These are phyloP conservation scores for Myotisia sp. DNA, from an alignment of 2,329 filamentous ascomycete species.

Conservation along the genomic window DNA sequence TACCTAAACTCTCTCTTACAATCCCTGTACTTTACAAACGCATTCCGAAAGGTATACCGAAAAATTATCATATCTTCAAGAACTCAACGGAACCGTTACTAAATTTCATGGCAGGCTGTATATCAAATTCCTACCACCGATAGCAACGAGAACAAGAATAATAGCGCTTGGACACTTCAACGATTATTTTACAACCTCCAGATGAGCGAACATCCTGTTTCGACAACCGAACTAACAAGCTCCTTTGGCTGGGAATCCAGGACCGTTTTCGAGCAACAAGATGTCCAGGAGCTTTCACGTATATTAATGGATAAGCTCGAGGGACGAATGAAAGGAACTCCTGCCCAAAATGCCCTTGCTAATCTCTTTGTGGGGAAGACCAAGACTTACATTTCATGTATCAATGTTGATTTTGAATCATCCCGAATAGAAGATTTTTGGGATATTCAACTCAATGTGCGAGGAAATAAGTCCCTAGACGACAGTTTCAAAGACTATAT, in stretches of 20 bases:
- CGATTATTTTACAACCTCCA: slow-evolving; percentile 90
- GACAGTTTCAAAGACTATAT: slow-evolving; percentile 96
- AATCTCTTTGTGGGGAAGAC: slow-evolving; percentile 94
- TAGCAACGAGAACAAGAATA: slow-evolving; percentile 57
- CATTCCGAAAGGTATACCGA: slow-evolving; percentile 65
- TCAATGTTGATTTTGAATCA: slow-evolving; percentile 95
- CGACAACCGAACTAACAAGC: slow-evolving; percentile 83
- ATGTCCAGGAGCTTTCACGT: slow-evolving; percentile 90
- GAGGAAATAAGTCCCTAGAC: slow-evolving; percentile 79
- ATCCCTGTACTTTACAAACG: slow-evolving; percentile 75
- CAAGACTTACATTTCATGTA: slow-evolving; percentile 97
- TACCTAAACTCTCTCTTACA: slow-evolving; percentile 76
- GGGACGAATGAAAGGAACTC: slow-evolving; percentile 94
- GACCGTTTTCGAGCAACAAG: slow-evolving; percentile 97
- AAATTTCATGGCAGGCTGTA: slow-evolving; percentile 49
- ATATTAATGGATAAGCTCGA: slow-evolving; percentile 97
- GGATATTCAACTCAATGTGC: slow-evolving; percentile 96
- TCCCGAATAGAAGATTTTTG: slow-evolving; percentile 94
- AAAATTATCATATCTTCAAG: not conserved
- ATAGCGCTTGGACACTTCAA: slow-evolving; percentile 88
- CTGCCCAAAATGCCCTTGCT: slow-evolving; percentile 73
- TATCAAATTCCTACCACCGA: slow-evolving; percentile 91
- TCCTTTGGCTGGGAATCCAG: slow-evolving; percentile 97
- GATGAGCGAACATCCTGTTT: slow-evolving; percentile 67
- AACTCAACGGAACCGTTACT: not conserved